These are phyloP conservation scores for Salinomyces thailandicus DNA, from an alignment of 2,329 filamentous ascomycete species.

Conservation along the genomic window DNA sequence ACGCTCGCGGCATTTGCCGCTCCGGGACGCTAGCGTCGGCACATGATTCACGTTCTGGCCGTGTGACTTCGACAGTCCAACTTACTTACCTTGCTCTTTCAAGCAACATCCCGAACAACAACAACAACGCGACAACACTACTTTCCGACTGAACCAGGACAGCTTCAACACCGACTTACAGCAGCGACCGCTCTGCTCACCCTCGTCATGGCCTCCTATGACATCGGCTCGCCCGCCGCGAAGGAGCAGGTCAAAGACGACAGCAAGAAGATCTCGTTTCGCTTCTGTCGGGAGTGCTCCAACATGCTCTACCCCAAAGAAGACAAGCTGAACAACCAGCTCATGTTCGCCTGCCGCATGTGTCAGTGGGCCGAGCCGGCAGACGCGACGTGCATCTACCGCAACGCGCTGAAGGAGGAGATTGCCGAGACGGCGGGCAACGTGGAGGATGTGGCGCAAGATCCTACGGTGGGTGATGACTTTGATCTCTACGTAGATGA, in stretches of 20 bases:
- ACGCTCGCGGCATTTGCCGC: too few relatives aligned
- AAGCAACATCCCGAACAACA: too few relatives aligned
- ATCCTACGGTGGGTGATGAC: conserved; percentile 83
- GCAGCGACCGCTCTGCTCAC: neutral
- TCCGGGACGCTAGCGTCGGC: too few relatives aligned
- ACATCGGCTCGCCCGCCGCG: conserved; percentile 30
- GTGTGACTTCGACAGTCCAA: too few relatives aligned
- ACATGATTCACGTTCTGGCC: too few relatives aligned
- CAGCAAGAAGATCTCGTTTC: conserved; percentile 79
- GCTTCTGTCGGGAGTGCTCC: conserved; percentile 97
- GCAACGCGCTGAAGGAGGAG: conserved; percentile 83
- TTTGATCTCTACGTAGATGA: conserved; percentile 11
- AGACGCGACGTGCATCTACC: conserved; percentile 82
- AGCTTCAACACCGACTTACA: too few relatives aligned
- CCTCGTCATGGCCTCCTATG: conserved; percentile 16
- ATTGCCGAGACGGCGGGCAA: conserved; percentile 94
- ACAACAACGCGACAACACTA: too few relatives aligned
- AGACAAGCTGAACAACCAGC: conserved; percentile 68
- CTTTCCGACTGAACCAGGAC: too few relatives aligned
- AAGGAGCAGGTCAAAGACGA: conserved; percentile 17
- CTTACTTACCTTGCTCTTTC: too few relatives aligned
- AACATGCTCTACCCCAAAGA: conserved; percentile 98
- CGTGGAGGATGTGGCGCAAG: conserved; percentile 90
- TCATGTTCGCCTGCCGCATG: conserved; percentile 92
- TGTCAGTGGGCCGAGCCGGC: conserved; percentile 87